Percentiles rank a stretch among this genome's conserved stretches.
phyloP scores from a whole-genome alignment of 2,329 filamentous ascomycete species.

The Calonectria pseudoreteaudii region DNA sequence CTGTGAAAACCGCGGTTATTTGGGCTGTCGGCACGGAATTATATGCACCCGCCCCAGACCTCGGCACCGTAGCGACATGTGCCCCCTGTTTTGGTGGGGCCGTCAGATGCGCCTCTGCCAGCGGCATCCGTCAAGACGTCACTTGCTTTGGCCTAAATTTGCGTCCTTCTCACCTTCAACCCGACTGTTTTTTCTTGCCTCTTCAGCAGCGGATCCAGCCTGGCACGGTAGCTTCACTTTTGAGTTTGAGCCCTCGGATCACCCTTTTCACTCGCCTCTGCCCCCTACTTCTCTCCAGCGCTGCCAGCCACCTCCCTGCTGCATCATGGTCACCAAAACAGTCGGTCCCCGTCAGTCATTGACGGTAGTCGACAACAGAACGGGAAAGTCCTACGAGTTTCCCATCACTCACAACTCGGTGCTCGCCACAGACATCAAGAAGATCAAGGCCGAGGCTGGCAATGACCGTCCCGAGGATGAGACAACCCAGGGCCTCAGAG shows the following conservation, averaged over 20 bases:
- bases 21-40: constrained; percentile 7
- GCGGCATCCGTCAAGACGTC: neutral
- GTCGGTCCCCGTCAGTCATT: constrained; percentile 42
- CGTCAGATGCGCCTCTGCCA: constrained; percentile 5
- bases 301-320: neutral
- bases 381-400: constrained; percentile 59
- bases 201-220: neutral
- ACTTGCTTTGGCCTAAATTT: neutral
- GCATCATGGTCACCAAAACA: constrained; percentile 19
- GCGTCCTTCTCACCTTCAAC: neutral
- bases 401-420: constrained; percentile 63
- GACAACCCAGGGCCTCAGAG: constrained; percentile 60
- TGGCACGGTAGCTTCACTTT: neutral
- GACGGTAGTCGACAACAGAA: constrained; percentile 63
- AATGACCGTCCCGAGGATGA: constrained; percentile 58
- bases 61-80: constrained; percentile 14
- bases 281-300: neutral
- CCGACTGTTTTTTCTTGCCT: neutral
- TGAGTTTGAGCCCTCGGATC: neutral
- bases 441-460: constrained; percentile 54
- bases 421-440: constrained; percentile 63
- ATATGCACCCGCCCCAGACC: constrained; percentile 8
- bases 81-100: neutral
- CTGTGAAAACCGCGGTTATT: constrained; percentile 4
- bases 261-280: neutral